Conservation (phyloP, 23 red algal species). For the Gracilaria caudata region DNA sequence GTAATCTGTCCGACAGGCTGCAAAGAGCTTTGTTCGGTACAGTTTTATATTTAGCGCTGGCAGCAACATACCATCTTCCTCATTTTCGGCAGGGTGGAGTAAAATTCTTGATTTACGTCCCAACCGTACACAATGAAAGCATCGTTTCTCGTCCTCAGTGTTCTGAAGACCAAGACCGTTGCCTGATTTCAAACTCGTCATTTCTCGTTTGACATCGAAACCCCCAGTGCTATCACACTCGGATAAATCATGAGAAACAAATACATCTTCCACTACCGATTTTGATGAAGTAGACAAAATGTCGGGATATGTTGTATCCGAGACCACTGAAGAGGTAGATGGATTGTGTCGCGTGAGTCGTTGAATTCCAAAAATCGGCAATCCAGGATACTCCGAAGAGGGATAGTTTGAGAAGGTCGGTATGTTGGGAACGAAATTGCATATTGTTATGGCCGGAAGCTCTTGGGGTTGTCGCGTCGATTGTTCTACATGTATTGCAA, state of each 20-base stretch:
- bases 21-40: slow-evolving; percentile 42
- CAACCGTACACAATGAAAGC: slow-evolving; percentile 38
- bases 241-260: slow-evolving; percentile 18
- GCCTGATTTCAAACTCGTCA: not conserved
- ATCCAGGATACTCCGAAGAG: slow-evolving; percentile 37
- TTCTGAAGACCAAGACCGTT: not conserved
- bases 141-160: not conserved
- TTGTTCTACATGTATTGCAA: slow-evolving; percentile 59
- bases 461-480: slow-evolving; percentile 24
- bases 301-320: slow-evolving; percentile 9
- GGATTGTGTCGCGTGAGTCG: slow-evolving; percentile 22
- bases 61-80: not conserved
- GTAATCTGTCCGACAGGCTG: slow-evolving; percentile 36
- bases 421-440: slow-evolving; percentile 25
- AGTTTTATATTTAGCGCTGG: slow-evolving; percentile 32
- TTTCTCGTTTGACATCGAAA: slow-evolving; percentile 58
- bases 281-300: slow-evolving; percentile 1
- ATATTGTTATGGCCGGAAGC: slow-evolving; percentile 61
- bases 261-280: slow-evolving; percentile 25
- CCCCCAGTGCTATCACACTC: not conserved
- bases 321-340: not conserved
- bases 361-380: slow-evolving; percentile 57
- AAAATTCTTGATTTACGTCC: slow-evolving; percentile 29
- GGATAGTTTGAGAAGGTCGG: slow-evolving; percentile 50
- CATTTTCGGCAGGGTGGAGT: slow-evolving; percentile 10